phyloP scores from a whole-genome alignment of 495 filamentous ascomycete genomes.

The Daldinia childiae region DNA sequence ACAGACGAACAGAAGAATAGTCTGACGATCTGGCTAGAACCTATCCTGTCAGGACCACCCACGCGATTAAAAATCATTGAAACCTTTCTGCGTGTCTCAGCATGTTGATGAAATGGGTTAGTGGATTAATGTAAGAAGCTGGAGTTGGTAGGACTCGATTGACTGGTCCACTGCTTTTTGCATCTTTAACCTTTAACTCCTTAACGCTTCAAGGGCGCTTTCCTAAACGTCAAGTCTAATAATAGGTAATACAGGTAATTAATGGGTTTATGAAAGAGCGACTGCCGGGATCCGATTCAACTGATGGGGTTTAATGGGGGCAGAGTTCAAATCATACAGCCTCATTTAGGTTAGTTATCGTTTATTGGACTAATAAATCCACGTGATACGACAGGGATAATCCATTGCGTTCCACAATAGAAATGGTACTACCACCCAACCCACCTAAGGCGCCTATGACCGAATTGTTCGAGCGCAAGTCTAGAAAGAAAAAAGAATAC shows the following conservation, averaged over 20 bases:
- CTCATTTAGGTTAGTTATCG: neutral
- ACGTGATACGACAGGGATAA: neutral
- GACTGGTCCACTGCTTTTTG: slow-evolving; percentile 17
- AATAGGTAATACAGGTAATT: too few species aligned
- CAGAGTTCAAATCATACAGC: neutral
- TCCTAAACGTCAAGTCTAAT: too few species aligned
- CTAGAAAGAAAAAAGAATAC: neutral
- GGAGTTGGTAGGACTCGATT: slow-evolving; percentile 7
- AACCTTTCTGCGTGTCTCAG: slow-evolving; percentile 19
- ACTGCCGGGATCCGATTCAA: neutral
- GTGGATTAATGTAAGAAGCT: neutral
- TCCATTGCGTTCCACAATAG: neutral
- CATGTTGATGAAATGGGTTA: slow-evolving; percentile 7
- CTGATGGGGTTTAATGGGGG: slow-evolving; percentile 2
- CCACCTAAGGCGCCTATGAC: neutral
- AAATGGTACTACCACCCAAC: neutral
- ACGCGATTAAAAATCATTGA: slow-evolving; percentile 21
- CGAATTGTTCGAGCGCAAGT: neutral
- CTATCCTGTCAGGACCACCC: slow-evolving; percentile 22
- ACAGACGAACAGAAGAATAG: neutral
- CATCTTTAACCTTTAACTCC: slow-evolving; percentile 16
- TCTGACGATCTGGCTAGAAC: slow-evolving; percentile 25
- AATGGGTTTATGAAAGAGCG: neutral
- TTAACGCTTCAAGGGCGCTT: slow-evolving; percentile 15
- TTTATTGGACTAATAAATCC: neutral